A percentile compares a stretch with the other conserved stretches of the same genome.
phyloP scores from a whole-genome alignment of 805 yeast species.

The Teunomyces gatunensis region DNA sequence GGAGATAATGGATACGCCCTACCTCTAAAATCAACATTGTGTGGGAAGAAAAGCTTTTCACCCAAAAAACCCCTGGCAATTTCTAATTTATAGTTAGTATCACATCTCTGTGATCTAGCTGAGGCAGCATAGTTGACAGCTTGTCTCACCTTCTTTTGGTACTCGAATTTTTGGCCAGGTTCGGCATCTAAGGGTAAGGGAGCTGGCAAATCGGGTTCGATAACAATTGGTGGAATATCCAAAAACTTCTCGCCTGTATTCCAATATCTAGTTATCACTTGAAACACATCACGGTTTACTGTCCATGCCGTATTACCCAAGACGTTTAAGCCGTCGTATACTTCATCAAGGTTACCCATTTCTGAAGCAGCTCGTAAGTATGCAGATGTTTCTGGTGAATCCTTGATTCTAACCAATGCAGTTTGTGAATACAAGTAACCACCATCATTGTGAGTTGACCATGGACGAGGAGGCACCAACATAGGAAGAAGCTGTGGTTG shows the following conservation, averaged over 20 bases:
- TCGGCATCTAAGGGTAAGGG: slow-evolving; percentile 66
- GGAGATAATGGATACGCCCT: slow-evolving; percentile 82
- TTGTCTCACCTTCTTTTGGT: slow-evolving; percentile 60
- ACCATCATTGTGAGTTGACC: slow-evolving; percentile 81
- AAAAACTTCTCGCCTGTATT: slow-evolving; percentile 73
- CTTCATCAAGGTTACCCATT: slow-evolving; percentile 58
- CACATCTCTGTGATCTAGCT: slow-evolving; percentile 86
- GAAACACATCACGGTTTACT: slow-evolving; percentile 68
- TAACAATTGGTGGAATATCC: slow-evolving; percentile 60
- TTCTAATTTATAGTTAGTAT: slow-evolving; percentile 87
- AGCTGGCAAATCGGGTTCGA: slow-evolving; percentile 44
- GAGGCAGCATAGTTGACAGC: slow-evolving; percentile 60
- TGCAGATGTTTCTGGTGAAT: slow-evolving; percentile 85
- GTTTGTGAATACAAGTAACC: slow-evolving; percentile 73
- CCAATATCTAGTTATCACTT: slow-evolving; percentile 77
- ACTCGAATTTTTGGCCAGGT: slow-evolving; percentile 65
- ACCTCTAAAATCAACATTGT: slow-evolving; percentile 79
- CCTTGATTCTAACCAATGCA: slow-evolving; percentile 70
- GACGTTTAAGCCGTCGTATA: slow-evolving; percentile 80
- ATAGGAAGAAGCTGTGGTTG: slow-evolving; percentile 90
- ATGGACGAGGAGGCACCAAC: slow-evolving; percentile 86
- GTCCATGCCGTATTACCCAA: slow-evolving; percentile 93
- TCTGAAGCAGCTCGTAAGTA: slow-evolving; percentile 83
- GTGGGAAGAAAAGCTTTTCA: slow-evolving; percentile 74
- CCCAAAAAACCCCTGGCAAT: slow-evolving; percentile 90